Evolutionary conservation across 805 yeast species (phyloP).

Genomic region (Saccharomycopsis synnaedendra): DNA sequence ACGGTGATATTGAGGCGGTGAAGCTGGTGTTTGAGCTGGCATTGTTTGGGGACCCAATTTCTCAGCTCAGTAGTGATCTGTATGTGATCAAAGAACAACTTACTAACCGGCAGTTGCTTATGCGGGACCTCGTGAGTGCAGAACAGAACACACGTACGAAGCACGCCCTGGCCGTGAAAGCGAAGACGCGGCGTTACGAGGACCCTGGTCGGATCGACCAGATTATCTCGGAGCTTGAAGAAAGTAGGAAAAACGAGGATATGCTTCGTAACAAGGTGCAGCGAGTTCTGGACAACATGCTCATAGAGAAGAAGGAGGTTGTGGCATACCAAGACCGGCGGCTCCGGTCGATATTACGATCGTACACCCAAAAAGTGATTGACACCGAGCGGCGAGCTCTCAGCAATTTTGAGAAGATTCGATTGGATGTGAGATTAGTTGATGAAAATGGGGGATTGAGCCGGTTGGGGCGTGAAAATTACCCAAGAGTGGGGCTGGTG

Average conservation of each 20-base stretch:
- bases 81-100: slow-evolving; percentile 85
- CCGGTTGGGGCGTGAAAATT: slow-evolving; percentile 64
- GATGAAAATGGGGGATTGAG: slow-evolving; percentile 75
- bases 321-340: slow-evolving; percentile 45
- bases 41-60: slow-evolving; percentile 64
- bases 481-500: slow-evolving; percentile 25
- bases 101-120: slow-evolving; percentile 82
- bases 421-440: slow-evolving; percentile 61
- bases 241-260: slow-evolving; percentile 66
- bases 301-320: slow-evolving; percentile 57
- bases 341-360: slow-evolving; percentile 42
- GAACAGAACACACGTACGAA: slow-evolving; percentile 61
- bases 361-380: slow-evolving; percentile 56
- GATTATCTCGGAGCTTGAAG: slow-evolving; percentile 69
- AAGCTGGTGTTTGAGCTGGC: slow-evolving; percentile 66
- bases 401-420: slow-evolving; percentile 56
- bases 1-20: slow-evolving; percentile 68
- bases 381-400: slow-evolving; percentile 80
- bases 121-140: slow-evolving; percentile 79
- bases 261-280: slow-evolving; percentile 67
- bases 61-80: slow-evolving; percentile 56
- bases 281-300: slow-evolving; percentile 77
- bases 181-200: slow-evolving; percentile 61
- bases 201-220: slow-evolving; percentile 88
- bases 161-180: slow-evolving; percentile 59